A percentile compares a stretch with the other conserved stretches of the same genome.
phyloP scores from a whole-genome alignment of 805 yeast species.

The Wickerhamomyces subpelliculosus region DNA sequence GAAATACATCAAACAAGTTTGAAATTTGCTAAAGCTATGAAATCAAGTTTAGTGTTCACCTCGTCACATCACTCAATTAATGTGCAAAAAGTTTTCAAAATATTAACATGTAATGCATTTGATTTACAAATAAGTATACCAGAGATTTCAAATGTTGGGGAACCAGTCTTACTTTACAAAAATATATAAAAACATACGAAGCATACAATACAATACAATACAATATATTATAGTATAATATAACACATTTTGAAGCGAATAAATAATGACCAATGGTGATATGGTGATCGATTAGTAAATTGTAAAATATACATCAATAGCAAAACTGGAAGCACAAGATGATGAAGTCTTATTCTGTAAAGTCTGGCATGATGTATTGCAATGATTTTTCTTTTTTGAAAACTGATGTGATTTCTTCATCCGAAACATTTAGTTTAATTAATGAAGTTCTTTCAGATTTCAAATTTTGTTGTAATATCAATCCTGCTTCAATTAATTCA shows the following conservation, averaged over 20 bases:
- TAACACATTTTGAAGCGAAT: no score
- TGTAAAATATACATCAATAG: no score
- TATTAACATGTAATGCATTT: conserved; percentile 84
- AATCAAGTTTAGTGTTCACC: conserved; percentile 75
- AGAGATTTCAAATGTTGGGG: conserved; percentile 82
- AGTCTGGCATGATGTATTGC: conserved; percentile 10
- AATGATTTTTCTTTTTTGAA: conserved; percentile 50
- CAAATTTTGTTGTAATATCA: conserved; percentile 55
- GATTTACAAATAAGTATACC: conserved; percentile 71
- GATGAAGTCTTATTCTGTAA: no score
- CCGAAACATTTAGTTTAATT: conserved; percentile 60
- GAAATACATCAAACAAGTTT: conserved; percentile 79
- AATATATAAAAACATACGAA: no score
- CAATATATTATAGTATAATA: not conserved
- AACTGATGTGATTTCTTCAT: conserved; percentile 58
- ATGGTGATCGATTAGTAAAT: no score
- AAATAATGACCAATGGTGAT: no score
- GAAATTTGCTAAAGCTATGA: conserved; percentile 84
- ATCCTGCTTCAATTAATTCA: conserved; percentile 75
- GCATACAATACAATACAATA: not conserved
- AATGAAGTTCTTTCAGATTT: conserved; percentile 62
- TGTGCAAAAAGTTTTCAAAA: conserved; percentile 88
- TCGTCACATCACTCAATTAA: conserved; percentile 91
- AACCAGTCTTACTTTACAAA: conserved; percentile 74
- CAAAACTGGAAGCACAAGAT: no score